These are phyloP conservation scores for Dactylonectria macrodidyma DNA, from an alignment of 2,329 filamentous ascomycete species.

Conservation along the genomic window DNA sequence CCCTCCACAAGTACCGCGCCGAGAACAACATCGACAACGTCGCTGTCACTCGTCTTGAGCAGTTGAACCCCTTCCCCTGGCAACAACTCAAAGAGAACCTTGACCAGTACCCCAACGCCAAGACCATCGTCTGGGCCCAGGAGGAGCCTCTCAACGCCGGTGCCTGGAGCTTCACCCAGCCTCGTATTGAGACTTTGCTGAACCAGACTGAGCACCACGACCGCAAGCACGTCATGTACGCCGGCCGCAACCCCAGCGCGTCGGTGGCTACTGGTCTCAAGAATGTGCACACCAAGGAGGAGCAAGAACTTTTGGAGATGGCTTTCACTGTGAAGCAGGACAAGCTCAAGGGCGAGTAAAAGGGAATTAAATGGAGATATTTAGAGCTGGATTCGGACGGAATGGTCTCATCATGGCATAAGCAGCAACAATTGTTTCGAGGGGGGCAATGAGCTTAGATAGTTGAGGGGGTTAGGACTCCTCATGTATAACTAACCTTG, in stretches of 20 bases:
- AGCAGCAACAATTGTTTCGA: slow-evolving; percentile 41
- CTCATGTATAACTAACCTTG: slow-evolving; percentile 51
- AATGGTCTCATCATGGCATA: slow-evolving; percentile 32
- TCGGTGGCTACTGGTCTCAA: slow-evolving; percentile 96
- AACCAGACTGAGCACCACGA: slow-evolving; percentile 95
- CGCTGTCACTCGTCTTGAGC: slow-evolving; percentile 95
- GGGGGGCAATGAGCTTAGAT: slow-evolving; percentile 40
- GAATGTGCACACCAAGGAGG: slow-evolving; percentile 90
- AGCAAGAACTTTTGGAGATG: slow-evolving; percentile 83
- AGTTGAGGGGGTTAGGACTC: slow-evolving; percentile 43
- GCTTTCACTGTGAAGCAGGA: slow-evolving; percentile 77
- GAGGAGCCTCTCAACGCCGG: slow-evolving; percentile 98
- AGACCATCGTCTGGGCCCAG: slow-evolving; percentile 97
- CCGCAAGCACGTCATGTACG: slow-evolving; percentile 97
- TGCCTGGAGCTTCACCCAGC: slow-evolving; percentile 97
- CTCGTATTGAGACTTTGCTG: slow-evolving; percentile 94
- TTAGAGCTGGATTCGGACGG: slow-evolving; percentile 33
- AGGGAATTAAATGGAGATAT: slow-evolving; percentile 2
- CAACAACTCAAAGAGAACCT: slow-evolving; percentile 96
- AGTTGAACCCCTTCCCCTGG: slow-evolving; percentile 99
- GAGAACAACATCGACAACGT: slow-evolving; percentile 90
- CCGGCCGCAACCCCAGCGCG: slow-evolving; percentile 92
- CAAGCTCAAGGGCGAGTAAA: slow-evolving; percentile 78
- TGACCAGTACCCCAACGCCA: slow-evolving; percentile 96
- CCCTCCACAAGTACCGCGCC: slow-evolving; percentile 91